Percentiles rank a stretch among this genome's conserved stretches.
phyloP scores from a whole-genome alignment of 2,329 filamentous ascomycete species.

The Talaromyces islandicus region DNA sequence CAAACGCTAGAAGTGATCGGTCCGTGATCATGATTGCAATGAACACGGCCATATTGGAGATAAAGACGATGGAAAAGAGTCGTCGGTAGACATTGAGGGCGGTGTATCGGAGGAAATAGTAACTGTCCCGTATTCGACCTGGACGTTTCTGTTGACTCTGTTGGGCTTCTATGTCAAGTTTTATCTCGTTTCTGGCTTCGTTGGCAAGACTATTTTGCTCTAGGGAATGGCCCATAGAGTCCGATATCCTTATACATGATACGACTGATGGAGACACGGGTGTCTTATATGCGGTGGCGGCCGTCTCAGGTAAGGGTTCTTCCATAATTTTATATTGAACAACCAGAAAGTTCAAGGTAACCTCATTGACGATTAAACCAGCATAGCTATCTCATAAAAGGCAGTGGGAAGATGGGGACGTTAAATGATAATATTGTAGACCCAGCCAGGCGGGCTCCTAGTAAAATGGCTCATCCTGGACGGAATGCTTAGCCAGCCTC shows the following conservation, averaged over 20 bases:
- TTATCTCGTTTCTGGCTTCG: not conserved
- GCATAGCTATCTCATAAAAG: not conserved
- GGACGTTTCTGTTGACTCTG: not conserved
- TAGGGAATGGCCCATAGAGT: not conserved
- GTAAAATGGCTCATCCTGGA: not conserved
- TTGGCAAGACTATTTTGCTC: not conserved
- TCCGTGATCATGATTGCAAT: constrained; percentile 30
- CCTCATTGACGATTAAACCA: not conserved
- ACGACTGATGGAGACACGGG: not conserved
- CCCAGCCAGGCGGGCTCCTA: not conserved
- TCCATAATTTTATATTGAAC: not conserved
- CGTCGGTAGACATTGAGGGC: constrained; percentile 37
- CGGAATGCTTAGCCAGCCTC: not conserved
- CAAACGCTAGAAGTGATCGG: constrained; percentile 28
- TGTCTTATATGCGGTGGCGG: not conserved
- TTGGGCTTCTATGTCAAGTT: not conserved
- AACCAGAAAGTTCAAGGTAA: not conserved
- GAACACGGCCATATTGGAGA: constrained; percentile 32
- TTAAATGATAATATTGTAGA: not conserved
- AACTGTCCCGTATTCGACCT: not conserved
- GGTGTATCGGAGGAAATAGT: constrained; percentile 26
- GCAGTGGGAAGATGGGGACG: not conserved
- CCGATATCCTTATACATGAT: not conserved
- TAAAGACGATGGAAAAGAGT: constrained; percentile 37
- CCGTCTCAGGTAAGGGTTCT: not conserved